Evolutionary conservation across 2,329 filamentous ascomycete genomes (phyloP), one percentile per base, ranked within the genome.

Genomic region (Aspergillus ibericus): DNA sequence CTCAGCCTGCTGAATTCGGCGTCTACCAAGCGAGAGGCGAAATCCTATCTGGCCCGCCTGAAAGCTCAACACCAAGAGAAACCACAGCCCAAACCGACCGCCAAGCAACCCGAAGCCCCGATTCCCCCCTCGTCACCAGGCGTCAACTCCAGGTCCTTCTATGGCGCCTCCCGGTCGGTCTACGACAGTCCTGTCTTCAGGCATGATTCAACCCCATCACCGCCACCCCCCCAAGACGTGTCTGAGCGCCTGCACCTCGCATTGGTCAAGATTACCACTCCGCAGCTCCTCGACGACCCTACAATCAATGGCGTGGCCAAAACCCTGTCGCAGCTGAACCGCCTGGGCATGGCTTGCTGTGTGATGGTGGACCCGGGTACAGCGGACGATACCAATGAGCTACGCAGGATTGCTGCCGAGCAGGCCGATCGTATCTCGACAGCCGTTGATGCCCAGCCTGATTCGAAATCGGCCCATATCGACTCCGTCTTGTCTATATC

Each of bases 21-120:
- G 10, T 90, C 93, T 5, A 97, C 93, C 0, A 96, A 93, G 76
- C 87, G 95, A 68, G 95, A 99, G 78, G 92, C 93, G 49, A 93
- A 90, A 75, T 88, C 91, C 36, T 99, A 97, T 71, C 83, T 99
- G 15, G 89, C 95, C 66, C 93, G 92, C 61, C 96, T 97, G 73
- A 88, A 86, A 51, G 77, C 65, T n/a, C 62, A 78, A 8, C 66
- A 73, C 69, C 63, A 73, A 63, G 50, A 68, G 66, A 59, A 75
- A 68, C 18, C 67, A 62, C 66, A 63, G 69, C 65, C 67, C 72
- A 73, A 70, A 67, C 58, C 69, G 64, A 52, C 59, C 66, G 70
- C 59, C 63, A 69, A 56, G 67, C 63, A 62, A 55, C 55, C 56
- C 59, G 68, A 65, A 56, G 56, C 49, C 18, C n/a, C 51, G 22